Evolutionary conservation across 176 grass and related monocot species (phyloP).

Genomic region (Carex myosuroides): DNA sequence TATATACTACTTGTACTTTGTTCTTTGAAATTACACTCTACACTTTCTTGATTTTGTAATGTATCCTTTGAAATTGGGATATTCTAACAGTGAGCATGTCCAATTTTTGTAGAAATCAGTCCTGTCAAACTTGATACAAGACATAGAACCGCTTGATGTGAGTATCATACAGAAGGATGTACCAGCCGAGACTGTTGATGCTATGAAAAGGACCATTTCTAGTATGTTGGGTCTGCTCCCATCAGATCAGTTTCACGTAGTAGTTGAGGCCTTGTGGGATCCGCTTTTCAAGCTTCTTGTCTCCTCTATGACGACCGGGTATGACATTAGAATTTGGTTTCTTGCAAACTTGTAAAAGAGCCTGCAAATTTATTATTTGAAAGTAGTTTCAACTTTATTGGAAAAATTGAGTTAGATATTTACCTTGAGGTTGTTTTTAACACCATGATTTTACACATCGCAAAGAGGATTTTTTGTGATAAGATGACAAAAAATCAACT

Average conservation of each 20-base stretch:
- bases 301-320: constrained; percentile 98
- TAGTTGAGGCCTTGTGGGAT: constrained; percentile 80
- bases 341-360: neutral
- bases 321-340: constrained; percentile 25
- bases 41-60: neutral
- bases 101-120: constrained; percentile 62
- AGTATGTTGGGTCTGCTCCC: constrained; percentile 92
- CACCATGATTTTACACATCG: neutral
- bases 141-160: constrained; percentile 87
- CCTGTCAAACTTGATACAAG: constrained; percentile 86
- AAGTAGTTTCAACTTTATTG: neutral
- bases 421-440: neutral
- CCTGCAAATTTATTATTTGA: neutral
- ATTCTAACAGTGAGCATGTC: constrained; percentile 14
- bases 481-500: neutral
- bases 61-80: neutral
- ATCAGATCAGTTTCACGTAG: constrained; percentile 91
- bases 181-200: constrained; percentile 78
- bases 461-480: neutral
- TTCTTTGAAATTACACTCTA: neutral
- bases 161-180: constrained; percentile 91
- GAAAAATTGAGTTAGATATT: neutral
- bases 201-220: constrained; percentile 95
- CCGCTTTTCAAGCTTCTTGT: constrained; percentile 90
- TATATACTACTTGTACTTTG: neutral